Evolutionary conservation across 2,329 filamentous ascomycete genomes (phyloP).

Genomic region (Xylariaceae sp.): DNA sequence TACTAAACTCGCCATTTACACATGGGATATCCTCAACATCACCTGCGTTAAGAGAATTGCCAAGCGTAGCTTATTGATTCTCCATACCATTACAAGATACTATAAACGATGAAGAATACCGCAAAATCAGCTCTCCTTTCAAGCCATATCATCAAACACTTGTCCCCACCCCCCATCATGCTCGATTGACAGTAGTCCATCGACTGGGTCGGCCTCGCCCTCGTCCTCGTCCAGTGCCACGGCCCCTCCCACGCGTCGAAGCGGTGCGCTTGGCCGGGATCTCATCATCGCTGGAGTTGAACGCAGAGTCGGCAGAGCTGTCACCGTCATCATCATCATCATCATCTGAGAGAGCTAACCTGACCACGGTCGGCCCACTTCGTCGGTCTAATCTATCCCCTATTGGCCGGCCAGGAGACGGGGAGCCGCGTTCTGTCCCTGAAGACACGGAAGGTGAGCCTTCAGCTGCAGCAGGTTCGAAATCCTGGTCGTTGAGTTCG

Average conservation of each 20-base stretch:
- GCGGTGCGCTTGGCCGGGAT: slow-evolving; percentile 18
- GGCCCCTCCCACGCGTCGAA: slow-evolving; percentile 39
- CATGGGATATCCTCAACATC: no score
- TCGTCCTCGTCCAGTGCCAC: no score
- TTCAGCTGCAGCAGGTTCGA: slow-evolving; percentile 15
- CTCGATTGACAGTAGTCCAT: slow-evolving; percentile 15
- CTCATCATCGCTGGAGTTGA: slow-evolving; percentile 16
- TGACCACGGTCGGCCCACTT: slow-evolving; percentile 22
- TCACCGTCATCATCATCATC: slow-evolving; percentile 21
- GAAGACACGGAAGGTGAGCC: slow-evolving; percentile 18
- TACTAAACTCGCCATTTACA: no score
- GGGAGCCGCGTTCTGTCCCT: slow-evolving; percentile 11
- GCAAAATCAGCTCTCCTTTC: no score
- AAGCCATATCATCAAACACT: no score
- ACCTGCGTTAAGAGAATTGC: background rate
- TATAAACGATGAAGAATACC: no score
- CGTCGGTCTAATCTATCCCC: slow-evolving; percentile 9
- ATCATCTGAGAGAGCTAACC: slow-evolving; percentile 16
- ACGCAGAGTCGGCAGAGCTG: slow-evolving; percentile 14
- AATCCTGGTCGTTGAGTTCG: slow-evolving; percentile 23
- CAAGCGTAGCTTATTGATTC: no score
- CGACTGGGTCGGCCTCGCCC: slow-evolving; percentile 13
- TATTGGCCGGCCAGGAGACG: slow-evolving; percentile 5
- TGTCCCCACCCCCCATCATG: no score
- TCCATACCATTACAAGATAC: no score